Evolutionary conservation across 352 stramenopile species (phyloP), one percentile per base, ranked within the genome.

Genomic region (Globisporangium viniferum): DNA sequence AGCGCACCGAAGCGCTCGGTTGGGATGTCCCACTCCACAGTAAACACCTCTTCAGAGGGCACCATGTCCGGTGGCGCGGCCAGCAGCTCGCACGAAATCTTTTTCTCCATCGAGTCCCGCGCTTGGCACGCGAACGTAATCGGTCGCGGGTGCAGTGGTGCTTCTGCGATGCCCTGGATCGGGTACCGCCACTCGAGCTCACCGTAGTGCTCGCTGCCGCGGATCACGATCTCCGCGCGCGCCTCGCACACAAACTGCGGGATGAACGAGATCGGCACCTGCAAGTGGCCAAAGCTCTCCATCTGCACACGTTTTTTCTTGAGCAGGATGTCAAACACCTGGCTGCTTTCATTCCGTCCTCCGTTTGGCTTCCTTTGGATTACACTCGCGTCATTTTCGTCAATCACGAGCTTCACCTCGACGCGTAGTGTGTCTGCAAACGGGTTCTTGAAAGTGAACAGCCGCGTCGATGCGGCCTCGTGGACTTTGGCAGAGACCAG

Each of bases 371-470:
- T 60, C 7, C 27, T 46, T 8, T 29, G 20, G 7, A 20, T 29
- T 12, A 1, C 2, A 1, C 49, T 35, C 20, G 44, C 49, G 22
- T 46, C 59, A 6, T 27, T 62, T 8, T 74, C 70, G 0, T 46
- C 63, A 9, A 82, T 9, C 0, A 69, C 60, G 2, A 98, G 76
- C 57, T 85, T 84, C 2, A 98, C 78, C 22, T 96, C 88, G 0
- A 98, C 78, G 1, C 82, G 67, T 18, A 98, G 70, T 0, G 81
- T 70, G 24, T 92, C 80, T 0, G 83, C 80, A 33, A 98, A 98
- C 7, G 95, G 94, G 66, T 98, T 98, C 58, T 93, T 89, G 68
- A 98, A 98, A 0, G 84, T 82, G 57, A 98, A 97, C 33, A 96
- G 82, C 24, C 24, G 24, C 41, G 87, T 92, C 20, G 82, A 96